Evolutionary conservation across 2,329 filamentous ascomycete genomes (phyloP).

Genomic region (Rutstroemia sp.): DNA sequence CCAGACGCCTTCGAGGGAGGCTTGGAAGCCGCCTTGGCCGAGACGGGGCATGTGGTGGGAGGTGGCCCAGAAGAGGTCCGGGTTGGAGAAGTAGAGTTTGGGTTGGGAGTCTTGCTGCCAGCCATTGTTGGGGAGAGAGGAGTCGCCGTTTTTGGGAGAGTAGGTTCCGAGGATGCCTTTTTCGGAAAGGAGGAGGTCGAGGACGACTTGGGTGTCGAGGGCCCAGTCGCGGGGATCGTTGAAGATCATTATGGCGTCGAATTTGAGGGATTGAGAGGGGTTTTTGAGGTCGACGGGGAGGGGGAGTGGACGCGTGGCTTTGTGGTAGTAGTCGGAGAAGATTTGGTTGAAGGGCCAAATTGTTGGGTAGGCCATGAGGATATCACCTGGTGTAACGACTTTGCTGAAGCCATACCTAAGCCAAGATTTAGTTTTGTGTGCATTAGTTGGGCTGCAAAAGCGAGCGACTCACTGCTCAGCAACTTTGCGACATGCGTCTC

Average conservation of each 20-base stretch:
- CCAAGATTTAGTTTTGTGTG: conserved; percentile 5
- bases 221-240: conserved; percentile 97
- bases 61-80: conserved; percentile 84
- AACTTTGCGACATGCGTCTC: conserved; percentile 42
- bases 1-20: conserved; percentile 77
- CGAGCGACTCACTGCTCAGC: conserved; percentile 46
- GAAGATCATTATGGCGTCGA: conserved; percentile 89
- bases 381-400: conserved; percentile 80
- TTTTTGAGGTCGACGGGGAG: conserved; percentile 36
- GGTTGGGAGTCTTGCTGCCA: conserved; percentile 81
- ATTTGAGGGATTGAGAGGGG: conserved; percentile 51
- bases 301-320: conserved; percentile 51
- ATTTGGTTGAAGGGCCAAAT: conserved; percentile 79
- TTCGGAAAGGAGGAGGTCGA: conserved; percentile 74
- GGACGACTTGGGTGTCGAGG: conserved; percentile 75
- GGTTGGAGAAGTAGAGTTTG: conserved; percentile 78
- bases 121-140: conserved; percentile 60
- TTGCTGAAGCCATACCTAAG: conserved; percentile 65
- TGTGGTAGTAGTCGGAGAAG: conserved; percentile 53
- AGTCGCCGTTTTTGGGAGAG: conserved; percentile 62
- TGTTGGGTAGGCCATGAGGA: conserved; percentile 62
- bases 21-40: conserved; percentile 85
- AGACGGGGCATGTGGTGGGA: conserved; percentile 78
- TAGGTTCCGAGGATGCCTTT: conserved; percentile 76
- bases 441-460: conserved; percentile 12